Evolutionary conservation across 2,329 filamentous ascomycete species (phyloP), one percentile per base, ranked within the genome.

Genomic region (Verticillium nonalfalfae): DNA sequence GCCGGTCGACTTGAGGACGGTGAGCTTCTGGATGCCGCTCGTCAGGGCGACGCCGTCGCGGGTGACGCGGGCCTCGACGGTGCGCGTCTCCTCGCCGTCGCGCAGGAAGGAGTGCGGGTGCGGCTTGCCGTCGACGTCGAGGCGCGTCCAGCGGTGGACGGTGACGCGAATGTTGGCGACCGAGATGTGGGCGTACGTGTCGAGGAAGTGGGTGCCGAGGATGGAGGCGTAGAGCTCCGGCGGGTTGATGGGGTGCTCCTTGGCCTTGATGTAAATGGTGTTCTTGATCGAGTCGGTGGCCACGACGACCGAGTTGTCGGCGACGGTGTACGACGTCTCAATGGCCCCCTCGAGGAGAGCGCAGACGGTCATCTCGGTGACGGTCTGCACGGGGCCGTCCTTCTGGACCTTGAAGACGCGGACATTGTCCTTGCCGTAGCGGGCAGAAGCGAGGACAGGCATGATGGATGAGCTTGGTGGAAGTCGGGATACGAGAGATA

Each of bases 241-340:
- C 15, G 95, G 93, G 68, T 89, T 92, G 69, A 99, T 90, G 38
- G 93, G 91, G 79, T 96, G 83, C 78, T 96, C 89, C 80, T 97
- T 97, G 72, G 95, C 94, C 72, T 91, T 89, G 78, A 99, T 93
- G 81, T 95, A 97, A 73, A 91, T 88, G 69, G 90, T 98, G 79
- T 99, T 97, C 82, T 99, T 99, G 80, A 98, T 96, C 33, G 93
- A 94, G 78, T 99, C 95, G 64, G 95, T 99, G 66, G 95, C 93
- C 64, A 99, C 94, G 62, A 99, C 87, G 66, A 96, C 91, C 70
- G 89, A 90, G 83, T 99, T 99, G 81, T 99, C 93, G 69, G 92
- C 94, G 72, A 85, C 77, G 64, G 94, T 99, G 83, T 97, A 99
- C 66, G 91, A 96, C 65, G 71, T 85, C 60, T 95, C 91, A 69